Percentiles rank a stretch among this genome's conserved stretches.
These are phyloP conservation scores for Aspergillus jensenii DNA, from an alignment of 2,329 filamentous ascomycete genomes.

Conservation along the genomic window DNA sequence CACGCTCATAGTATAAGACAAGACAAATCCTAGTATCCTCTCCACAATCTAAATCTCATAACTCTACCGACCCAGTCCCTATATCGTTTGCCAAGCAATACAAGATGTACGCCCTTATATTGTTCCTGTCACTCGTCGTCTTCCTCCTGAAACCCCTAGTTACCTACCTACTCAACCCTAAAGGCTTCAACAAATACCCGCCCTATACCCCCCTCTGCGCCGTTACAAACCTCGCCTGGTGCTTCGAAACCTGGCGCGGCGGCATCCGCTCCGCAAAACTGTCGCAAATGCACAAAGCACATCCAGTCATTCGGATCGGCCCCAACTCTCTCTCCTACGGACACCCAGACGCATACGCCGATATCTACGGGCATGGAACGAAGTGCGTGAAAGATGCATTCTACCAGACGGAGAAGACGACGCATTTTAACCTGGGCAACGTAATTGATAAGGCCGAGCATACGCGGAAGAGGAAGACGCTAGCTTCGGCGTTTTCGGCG, in stretches of 20 bases:
- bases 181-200: constrained; percentile 49
- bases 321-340: constrained; percentile 48
- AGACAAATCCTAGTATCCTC: no score
- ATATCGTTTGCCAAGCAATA: no score
- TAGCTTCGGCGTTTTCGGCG: constrained; percentile 53
- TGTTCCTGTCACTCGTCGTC: no score
- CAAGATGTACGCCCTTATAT: no score
- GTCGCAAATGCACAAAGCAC: constrained; percentile 45
- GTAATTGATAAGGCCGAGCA: constrained; percentile 54
- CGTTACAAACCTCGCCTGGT: constrained; percentile 48
- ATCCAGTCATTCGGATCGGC: constrained; percentile 47
- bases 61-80: no score
- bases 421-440: constrained; percentile 54
- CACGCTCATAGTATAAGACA: no score
- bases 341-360: constrained; percentile 45
- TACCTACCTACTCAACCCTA: background rate
- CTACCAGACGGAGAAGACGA: constrained; percentile 47
- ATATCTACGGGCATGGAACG: constrained; percentile 54
- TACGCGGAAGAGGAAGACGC: constrained; percentile 50
- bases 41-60: no score
- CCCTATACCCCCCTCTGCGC: constrained; percentile 46
- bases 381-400: constrained; percentile 52
- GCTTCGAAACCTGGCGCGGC: constrained; percentile 42
- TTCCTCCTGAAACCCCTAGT: no score
- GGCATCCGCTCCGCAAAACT: constrained; percentile 47